Evolutionary conservation across 192 early-diverging fungal species (phyloP).

Genomic region (Coemansia reversa): DNA sequence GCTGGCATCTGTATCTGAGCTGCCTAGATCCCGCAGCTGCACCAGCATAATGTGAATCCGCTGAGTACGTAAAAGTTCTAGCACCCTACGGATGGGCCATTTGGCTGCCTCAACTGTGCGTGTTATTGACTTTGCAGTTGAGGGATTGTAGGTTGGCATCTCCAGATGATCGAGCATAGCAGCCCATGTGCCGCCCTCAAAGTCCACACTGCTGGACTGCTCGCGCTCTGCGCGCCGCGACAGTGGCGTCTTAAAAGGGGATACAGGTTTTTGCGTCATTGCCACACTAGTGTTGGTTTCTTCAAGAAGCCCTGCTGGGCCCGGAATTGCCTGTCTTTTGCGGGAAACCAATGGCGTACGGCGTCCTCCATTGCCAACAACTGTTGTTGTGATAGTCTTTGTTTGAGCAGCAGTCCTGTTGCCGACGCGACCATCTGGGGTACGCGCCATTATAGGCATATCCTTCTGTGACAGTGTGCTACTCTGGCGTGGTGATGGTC

Average conservation of each 20-base stretch:
- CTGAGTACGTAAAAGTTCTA: constrained; percentile 17
- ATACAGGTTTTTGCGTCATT: constrained; percentile 25
- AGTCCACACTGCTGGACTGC: constrained; percentile 29
- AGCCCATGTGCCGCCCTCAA: constrained; percentile 48
- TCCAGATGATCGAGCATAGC: constrained; percentile 40
- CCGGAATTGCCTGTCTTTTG: constrained; percentile 29
- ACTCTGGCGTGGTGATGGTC: neutral
- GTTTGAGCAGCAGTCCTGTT: neutral
- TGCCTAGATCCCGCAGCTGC: constrained; percentile 38
- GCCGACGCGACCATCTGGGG: neutral
- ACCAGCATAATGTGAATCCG: constrained; percentile 39
- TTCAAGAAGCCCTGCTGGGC: constrained; percentile 32
- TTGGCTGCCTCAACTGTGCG: constrained; percentile 9
- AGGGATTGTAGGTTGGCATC: constrained; percentile 32
- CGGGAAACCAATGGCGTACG: neutral
- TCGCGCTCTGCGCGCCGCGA: constrained; percentile 10
- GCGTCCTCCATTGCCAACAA: constrained; percentile 20
- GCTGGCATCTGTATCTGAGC: constrained; percentile 32
- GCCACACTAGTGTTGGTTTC: neutral
- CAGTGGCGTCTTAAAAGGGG: constrained; percentile 36
- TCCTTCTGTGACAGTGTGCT: constrained; percentile 9
- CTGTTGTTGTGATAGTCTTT: constrained; percentile 24
- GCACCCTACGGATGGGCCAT: constrained; percentile 36
- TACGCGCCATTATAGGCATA: constrained; percentile 9
- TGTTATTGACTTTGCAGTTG: constrained; percentile 14